Evolutionary conservation across 495 filamentous ascomycete species (phyloP).

Genomic region (Cudoniella acicularis): DNA sequence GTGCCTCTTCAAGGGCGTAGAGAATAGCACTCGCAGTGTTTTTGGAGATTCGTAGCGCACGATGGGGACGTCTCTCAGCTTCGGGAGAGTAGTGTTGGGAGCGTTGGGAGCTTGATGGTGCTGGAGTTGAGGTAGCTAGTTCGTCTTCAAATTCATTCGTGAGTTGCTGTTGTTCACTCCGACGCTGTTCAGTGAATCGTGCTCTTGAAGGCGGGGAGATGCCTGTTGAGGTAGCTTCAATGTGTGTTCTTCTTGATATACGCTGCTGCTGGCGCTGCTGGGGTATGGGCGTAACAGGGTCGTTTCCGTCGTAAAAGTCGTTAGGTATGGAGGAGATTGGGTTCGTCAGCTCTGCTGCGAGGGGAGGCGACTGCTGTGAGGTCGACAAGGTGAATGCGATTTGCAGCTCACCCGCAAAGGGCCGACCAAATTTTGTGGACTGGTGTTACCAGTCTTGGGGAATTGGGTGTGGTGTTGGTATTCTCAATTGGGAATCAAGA

Average conservation of each 20-base stretch:
- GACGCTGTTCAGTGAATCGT: slow-evolving; percentile 9
- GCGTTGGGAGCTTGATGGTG: slow-evolving; percentile 14
- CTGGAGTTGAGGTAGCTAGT: slow-evolving; percentile 16
- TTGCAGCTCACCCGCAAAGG: slow-evolving; percentile 7
- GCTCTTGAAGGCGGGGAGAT: slow-evolving; percentile 21
- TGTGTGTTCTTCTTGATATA: slow-evolving; percentile 23
- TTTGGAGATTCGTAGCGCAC: slow-evolving; percentile 21
- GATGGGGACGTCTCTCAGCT: slow-evolving; percentile 15
- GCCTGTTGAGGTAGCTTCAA: slow-evolving; percentile 26
- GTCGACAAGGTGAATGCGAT: slow-evolving; percentile 23
- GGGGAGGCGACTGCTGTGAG: neutral
- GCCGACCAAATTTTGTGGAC: neutral
- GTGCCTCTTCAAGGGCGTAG: slow-evolving; percentile 85
- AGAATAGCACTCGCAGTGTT: slow-evolving; percentile 62
- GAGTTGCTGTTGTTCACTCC: neutral
- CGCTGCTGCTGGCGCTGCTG: slow-evolving; percentile 27
- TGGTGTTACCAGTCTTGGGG: slow-evolving; percentile 1
- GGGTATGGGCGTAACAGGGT: slow-evolving; percentile 20
- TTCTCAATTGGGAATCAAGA: neutral
- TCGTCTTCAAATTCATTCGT: slow-evolving; percentile 26
- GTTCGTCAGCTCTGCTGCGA: slow-evolving; percentile 25
- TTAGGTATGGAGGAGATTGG: slow-evolving; percentile 18
- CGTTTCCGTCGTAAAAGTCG: slow-evolving; percentile 28
- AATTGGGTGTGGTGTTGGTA: neutral
- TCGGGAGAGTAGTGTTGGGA: slow-evolving; percentile 12